Conservation (phyloP, 1,284 basidiomycete genomes). For the Jaminaea rosea region DNA sequence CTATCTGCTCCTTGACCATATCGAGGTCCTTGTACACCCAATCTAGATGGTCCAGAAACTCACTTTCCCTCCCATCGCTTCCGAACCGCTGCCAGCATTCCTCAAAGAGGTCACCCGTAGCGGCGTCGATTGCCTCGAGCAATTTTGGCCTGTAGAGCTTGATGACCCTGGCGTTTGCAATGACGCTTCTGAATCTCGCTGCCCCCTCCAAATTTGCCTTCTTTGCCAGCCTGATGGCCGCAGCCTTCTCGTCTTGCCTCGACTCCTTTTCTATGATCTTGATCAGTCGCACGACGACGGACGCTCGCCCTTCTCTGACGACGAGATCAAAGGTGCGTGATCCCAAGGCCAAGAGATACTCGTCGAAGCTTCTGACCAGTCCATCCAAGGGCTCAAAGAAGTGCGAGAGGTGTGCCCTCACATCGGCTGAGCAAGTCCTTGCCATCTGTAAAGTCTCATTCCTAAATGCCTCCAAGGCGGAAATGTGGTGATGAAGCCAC, state of each 20-base stretch:
- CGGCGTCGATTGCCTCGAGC: conserved; percentile 67
- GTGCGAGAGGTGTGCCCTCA: conserved; percentile 60
- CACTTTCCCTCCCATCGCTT: conserved; percentile 59
- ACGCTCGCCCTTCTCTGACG: conserved; percentile 62
- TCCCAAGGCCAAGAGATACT: conserved; percentile 71
- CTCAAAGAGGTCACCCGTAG: conserved; percentile 67
- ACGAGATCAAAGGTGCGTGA: conserved; percentile 66
- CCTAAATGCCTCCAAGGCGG: conserved; percentile 79
- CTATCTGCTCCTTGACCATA: conserved; percentile 75
- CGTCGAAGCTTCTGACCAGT: conserved; percentile 74
- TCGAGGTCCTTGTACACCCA: conserved; percentile 96
- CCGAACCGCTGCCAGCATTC: conserved; percentile 56
- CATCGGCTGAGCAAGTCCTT: conserved; percentile 58
- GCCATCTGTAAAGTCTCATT: conserved; percentile 53
- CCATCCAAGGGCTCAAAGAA: conserved; percentile 83
- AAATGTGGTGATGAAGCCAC: conserved; percentile 78
- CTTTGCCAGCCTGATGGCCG: conserved; percentile 83
- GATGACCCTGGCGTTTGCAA: conserved; percentile 64
- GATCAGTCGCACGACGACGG: conserved; percentile 78
- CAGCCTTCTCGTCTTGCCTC: conserved; percentile 91
- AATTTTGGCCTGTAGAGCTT: conserved; percentile 94
- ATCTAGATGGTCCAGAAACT: conserved; percentile 67
- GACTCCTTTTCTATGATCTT: conserved; percentile 93
- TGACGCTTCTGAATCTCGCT: conserved; percentile 32
- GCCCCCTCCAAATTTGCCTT: conserved; percentile 61